Conservation (phyloP, 176 grass and related monocot species). For the Typha latifolia region DNA sequence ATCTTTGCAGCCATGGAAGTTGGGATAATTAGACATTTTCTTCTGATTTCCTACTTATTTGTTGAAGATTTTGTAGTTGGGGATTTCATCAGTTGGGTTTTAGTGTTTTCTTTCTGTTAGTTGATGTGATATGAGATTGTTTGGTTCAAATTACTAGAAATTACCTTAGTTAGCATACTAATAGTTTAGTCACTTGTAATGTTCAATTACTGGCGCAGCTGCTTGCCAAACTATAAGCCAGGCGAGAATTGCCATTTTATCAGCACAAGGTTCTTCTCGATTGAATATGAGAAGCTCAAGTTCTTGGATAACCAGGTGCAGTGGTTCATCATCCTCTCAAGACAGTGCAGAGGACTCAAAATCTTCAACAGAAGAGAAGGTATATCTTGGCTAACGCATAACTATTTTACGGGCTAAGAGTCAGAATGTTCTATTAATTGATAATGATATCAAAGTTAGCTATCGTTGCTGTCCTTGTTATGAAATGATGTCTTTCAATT, state of each 20-base stretch:
- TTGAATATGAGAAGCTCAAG: slow-evolving; percentile 27
- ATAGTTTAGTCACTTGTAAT: not conserved
- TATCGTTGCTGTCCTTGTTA: too few relatives aligned
- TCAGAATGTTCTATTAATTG: too few relatives aligned
- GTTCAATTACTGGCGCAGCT: not conserved
- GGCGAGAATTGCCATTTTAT: slow-evolving; percentile 13
- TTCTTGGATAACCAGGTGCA: slow-evolving; percentile 11
- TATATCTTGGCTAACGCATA: slow-evolving; percentile 1
- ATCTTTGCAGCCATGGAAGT: not conserved
- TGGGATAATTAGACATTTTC: not conserved
- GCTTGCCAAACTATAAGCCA: slow-evolving; percentile 4
- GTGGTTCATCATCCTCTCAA: slow-evolving; percentile 34
- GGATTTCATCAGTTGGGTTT: too few relatives aligned
- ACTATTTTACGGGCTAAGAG: not conserved
- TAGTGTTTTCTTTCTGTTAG: too few relatives aligned
- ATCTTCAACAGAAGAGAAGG: slow-evolving; percentile 44
- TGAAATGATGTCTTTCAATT: too few relatives aligned
- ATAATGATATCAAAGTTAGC: too few relatives aligned
- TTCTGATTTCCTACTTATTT: too few relatives aligned
- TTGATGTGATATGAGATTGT: not conserved
- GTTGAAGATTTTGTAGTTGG: too few relatives aligned
- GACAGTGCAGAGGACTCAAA: slow-evolving; percentile 33
- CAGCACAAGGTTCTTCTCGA: slow-evolving; percentile 6
- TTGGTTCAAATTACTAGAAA: not conserved
- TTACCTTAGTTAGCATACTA: not conserved